phyloP scores from a whole-genome alignment of 495 filamentous ascomycete species.

The Penicillium herquei region DNA sequence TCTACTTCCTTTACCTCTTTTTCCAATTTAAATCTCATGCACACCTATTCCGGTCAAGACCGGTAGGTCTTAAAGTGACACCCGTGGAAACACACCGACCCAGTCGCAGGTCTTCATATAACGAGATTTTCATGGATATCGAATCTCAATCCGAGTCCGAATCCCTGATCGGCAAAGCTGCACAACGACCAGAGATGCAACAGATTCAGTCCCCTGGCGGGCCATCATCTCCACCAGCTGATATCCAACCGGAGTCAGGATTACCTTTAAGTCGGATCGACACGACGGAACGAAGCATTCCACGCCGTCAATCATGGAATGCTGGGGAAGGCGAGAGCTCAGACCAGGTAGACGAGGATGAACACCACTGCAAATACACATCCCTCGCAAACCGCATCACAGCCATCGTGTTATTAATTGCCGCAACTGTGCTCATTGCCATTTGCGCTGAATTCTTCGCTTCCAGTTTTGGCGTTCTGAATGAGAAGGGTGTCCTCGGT shows the following conservation, averaged over 20 bases:
- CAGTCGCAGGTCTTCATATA: constrained; percentile 4
- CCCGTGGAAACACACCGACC: background rate
- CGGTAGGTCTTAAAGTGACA: background rate
- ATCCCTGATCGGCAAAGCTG: constrained; percentile 56
- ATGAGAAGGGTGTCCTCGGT: constrained; percentile 60
- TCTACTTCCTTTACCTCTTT: constrained; percentile 81
- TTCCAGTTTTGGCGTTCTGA: constrained; percentile 70
- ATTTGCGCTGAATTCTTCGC: constrained; percentile 87
- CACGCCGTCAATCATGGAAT: constrained; percentile 41
- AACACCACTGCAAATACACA: background rate
- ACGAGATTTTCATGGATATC: constrained; percentile 7
- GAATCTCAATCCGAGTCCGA: constrained; percentile 70
- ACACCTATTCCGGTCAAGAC: constrained; percentile 81
- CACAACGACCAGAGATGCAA: constrained; percentile 51
- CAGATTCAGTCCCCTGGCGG: constrained; percentile 50
- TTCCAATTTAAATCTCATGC: constrained; percentile 91
- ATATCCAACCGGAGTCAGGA: constrained; percentile 61
- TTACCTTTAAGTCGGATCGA: constrained; percentile 21
- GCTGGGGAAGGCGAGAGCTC: constrained; percentile 37
- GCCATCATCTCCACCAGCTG: constrained; percentile 69
- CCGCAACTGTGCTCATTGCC: constrained; percentile 77
- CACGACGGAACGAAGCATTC: background rate
- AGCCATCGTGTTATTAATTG: constrained; percentile 70
- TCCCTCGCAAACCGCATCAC: constrained; percentile 50
- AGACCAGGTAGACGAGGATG: constrained; percentile 28